phyloP scores from a whole-genome alignment of 202 grass and related monocot genomes.

The Eragrostis tef region DNA sequence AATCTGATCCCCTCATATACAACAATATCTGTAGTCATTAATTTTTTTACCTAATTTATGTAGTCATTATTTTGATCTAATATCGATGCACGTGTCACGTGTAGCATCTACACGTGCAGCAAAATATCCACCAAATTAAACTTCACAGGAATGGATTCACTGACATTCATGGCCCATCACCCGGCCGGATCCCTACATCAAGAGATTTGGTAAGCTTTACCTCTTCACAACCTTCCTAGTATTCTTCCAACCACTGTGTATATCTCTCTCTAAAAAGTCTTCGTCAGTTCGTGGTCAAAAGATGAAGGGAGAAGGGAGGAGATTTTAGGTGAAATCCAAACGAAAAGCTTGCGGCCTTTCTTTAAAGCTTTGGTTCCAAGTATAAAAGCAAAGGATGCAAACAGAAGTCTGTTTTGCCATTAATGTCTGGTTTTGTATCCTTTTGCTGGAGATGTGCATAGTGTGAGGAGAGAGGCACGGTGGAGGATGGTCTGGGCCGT shows the following conservation, averaged over 20 bases:
- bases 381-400: constrained; percentile 54
- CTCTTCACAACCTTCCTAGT: constrained; percentile 41
- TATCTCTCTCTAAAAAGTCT: constrained; percentile 40
- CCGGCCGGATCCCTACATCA: too few relatives aligned
- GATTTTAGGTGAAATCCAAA: constrained; percentile 61
- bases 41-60: neutral
- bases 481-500: constrained; percentile 57
- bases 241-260: neutral
- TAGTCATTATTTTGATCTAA: neutral
- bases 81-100: neutral
- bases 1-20: too few relatives aligned
- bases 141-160: neutral
- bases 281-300: constrained; percentile 59
- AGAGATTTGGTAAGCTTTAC: neutral
- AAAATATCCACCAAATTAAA: neutral
- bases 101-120: constrained; percentile 1
- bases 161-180: neutral
- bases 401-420: constrained; percentile 59
- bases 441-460: constrained; percentile 40
- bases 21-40: neutral
- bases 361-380: constrained; percentile 45
- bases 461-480: constrained; percentile 31
- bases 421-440: constrained; percentile 55
- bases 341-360: constrained; percentile 46
- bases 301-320: constrained; percentile 26